Conservation (phyloP, 371 early-diverging fungal genomes). For the Rhizopus stolonifer region DNA sequence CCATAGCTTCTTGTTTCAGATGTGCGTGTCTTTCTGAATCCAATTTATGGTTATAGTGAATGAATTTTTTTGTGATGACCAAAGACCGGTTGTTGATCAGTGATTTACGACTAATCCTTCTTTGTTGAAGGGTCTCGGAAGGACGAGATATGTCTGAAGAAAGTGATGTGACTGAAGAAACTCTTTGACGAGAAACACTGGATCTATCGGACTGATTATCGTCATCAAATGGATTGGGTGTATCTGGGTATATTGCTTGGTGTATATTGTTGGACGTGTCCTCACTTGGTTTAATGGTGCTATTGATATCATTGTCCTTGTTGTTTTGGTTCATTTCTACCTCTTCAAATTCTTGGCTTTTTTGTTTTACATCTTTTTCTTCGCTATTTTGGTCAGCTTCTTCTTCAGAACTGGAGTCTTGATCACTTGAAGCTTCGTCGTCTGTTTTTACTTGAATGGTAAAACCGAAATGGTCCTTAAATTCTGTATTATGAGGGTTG, state of each 20-base stretch:
- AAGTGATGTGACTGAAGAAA: neutral
- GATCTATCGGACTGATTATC: slow-evolving; percentile 19
- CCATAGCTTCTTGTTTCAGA: slow-evolving; percentile 33
- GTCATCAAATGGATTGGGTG: no score
- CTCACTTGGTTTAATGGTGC: no score
- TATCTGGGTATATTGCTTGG: no score
- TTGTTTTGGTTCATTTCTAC: no score
- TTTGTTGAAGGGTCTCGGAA: slow-evolving; percentile 25
- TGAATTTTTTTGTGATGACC: slow-evolving; percentile 15
- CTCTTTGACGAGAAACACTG: slow-evolving; percentile 8
- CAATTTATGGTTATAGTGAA: slow-evolving; percentile 54
- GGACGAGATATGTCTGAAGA: slow-evolving; percentile 13
- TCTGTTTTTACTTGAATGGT: slow-evolving; percentile 44
- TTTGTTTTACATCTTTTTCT: neutral
- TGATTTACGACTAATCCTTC: slow-evolving; percentile 24
- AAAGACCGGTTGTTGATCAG: neutral
- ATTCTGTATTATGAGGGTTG: slow-evolving; percentile 38
- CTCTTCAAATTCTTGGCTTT: no score
- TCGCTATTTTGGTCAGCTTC: no score
- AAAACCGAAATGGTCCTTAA: slow-evolving; percentile 45
- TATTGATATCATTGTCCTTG: no score
- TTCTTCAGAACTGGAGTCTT: slow-evolving; percentile 12
- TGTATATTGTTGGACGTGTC: no score
- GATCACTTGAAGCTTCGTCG: slow-evolving; percentile 31
- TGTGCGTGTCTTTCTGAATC: slow-evolving; percentile 34